Base-by-base conservation (phyloP, 148 eudicot genomes). In the Mesembryanthemum crystallinum region DNA sequence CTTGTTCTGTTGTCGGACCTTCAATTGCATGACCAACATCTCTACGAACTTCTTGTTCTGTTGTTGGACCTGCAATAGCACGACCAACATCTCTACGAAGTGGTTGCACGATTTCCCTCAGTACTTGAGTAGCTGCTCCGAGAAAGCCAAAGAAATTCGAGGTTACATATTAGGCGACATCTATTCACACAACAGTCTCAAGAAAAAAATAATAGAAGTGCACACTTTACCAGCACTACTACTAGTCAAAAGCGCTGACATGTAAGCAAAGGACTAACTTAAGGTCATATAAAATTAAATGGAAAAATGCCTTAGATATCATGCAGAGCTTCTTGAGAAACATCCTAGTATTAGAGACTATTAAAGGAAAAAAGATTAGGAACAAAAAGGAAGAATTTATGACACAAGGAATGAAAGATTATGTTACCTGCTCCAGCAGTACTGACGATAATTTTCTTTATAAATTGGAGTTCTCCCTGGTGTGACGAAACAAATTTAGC, bases 391-490 rank as follows among this genome's bases (percentile, higher is more conserved):
- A 42, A 49, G 28, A 13, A 60, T 35, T 14, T 69, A 61, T n/a
- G 29, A 63, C 27, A 58, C 9, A 15, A 45, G 63, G 61, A 57
- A 21, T 21, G 47, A 42, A 25, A 43, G 29, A 58, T 47, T 28
- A 68, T 2, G 42, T 79, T 35, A 92, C 98, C 98, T 85, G 94
- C 83, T 42, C 76, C 74, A 55, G 82, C 64, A 71, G 86, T 64
- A 84, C 86, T 82, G 32, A 39, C 72, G 24, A 83, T 21, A 64
- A 91, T 21, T 72, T 87, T 77, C 85, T 78, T 93, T 18, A 77
- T 77, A 80, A 93, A 85, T 78, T 81, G 90, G 76, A 93, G 72
- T 81, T 93, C 97, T 55, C 82, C 82, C 78, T 89, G 82, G 84
- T 88, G 97, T 54, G 86, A 78, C 43, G 84, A 80, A 29, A 74